A percentile compares a stretch with the other conserved stretches of the same genome.
These are phyloP conservation scores for Globisporangium apiculatum DNA, from an alignment of 352 stramenopile genomes.

Conservation along the genomic window DNA sequence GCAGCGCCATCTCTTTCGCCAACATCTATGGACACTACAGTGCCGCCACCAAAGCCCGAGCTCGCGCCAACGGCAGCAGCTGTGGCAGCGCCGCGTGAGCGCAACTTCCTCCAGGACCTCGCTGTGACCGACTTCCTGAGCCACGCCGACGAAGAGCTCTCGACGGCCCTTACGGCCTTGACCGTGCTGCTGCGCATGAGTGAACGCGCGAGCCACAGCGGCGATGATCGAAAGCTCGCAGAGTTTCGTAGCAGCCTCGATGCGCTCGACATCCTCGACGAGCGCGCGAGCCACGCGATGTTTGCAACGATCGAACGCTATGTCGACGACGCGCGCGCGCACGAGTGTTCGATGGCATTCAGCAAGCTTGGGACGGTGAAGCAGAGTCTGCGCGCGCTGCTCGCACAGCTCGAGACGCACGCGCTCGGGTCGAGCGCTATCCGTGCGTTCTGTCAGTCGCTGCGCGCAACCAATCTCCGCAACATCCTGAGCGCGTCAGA, in stretches of 20 bases:
- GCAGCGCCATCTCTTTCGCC: background rate
- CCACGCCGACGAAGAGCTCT: conserved; percentile 70
- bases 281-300: conserved; percentile 46
- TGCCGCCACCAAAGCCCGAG: background rate
- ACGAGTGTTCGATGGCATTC: conserved; percentile 37
- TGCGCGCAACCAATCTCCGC: conserved; percentile 33
- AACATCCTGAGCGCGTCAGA: conserved; percentile 13
- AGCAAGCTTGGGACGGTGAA: conserved; percentile 45
- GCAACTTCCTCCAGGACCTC: conserved; percentile 52
- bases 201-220: conserved; percentile 31
- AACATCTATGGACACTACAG: background rate
- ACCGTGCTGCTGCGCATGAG: conserved; percentile 71
- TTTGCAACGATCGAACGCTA: conserved; percentile 27
- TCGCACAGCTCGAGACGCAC: conserved; percentile 46
- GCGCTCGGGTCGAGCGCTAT: conserved; percentile 40
- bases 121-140: conserved; percentile 63
- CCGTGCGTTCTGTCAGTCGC: conserved; percentile 33
- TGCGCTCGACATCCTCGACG: conserved; percentile 58
- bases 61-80: background rate
- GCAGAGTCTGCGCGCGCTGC: conserved; percentile 45
- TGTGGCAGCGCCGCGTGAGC: conserved; percentile 15
- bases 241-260: conserved; percentile 64
- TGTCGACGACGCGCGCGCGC: conserved; percentile 15
- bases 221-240: conserved; percentile 47
- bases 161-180: conserved; percentile 64